phyloP scores from a whole-genome alignment of 2,329 filamentous ascomycete genomes.

The Penicillium sp. region DNA sequence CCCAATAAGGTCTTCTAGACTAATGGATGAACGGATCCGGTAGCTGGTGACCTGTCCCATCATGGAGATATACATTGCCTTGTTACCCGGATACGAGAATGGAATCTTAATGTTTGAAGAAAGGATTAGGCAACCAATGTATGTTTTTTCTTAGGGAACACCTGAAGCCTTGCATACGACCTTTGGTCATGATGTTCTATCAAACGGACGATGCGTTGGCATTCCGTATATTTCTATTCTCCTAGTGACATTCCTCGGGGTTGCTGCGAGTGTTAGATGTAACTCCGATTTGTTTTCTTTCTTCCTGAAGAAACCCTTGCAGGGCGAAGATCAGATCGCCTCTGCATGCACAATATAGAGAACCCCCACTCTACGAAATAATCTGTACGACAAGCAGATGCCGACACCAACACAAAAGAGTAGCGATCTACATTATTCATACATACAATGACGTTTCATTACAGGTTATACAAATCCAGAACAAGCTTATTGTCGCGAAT shows the following conservation, averaged over 20 bases:
- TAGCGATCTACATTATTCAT: neutral
- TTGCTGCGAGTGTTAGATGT: neutral
- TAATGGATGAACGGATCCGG: neutral
- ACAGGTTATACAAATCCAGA: neutral
- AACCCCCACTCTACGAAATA: neutral
- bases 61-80: neutral
- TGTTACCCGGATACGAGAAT: constrained; percentile 12
- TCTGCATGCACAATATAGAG: neutral
- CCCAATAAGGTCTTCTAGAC: neutral
- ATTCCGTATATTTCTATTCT: neutral
- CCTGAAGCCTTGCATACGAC: neutral
- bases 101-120: neutral
- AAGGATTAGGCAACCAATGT: neutral
- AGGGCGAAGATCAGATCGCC: neutral
- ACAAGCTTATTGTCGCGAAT: neutral
- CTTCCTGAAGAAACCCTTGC: neutral
- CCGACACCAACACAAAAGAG: neutral
- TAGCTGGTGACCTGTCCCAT: constrained; percentile 3
- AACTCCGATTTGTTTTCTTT: neutral
- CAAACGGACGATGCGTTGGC: constrained; percentile 6
- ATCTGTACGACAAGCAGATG: neutral
- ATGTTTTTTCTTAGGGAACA: neutral
- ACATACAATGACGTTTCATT: neutral
- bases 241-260: no score
- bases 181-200: constrained; percentile 6